Evolutionary conservation across 306 rosid species (phyloP).

Genomic region (Rubus idaeus): DNA sequence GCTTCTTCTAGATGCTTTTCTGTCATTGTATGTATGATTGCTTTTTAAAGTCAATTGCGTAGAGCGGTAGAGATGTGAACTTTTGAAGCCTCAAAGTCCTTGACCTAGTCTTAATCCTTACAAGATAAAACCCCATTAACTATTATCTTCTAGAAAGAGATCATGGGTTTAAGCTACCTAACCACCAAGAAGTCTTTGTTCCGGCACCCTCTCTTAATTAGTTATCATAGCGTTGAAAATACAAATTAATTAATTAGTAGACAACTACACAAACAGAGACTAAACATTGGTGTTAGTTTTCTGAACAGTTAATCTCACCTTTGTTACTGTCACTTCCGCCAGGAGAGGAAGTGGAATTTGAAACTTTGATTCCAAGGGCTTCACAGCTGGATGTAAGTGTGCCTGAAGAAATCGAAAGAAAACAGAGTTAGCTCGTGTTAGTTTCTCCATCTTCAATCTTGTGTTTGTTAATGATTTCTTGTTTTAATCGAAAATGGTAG

Average conservation of each 20-base stretch:
- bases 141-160: background rate
- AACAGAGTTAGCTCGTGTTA: background rate
- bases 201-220: background rate
- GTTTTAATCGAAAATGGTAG: background rate
- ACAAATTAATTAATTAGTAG: background rate
- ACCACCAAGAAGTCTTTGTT: background rate
- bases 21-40: too few species aligned
- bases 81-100: constrained; percentile 6
- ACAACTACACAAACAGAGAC: background rate
- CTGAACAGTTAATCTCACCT: constrained; percentile 38
- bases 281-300: background rate
- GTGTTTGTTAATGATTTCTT: background rate
- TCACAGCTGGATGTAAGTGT: constrained; percentile 73
- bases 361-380: constrained; percentile 68
- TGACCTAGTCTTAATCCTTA: constrained; percentile 4
- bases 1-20: background rate
- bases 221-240: background rate
- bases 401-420: constrained; percentile 38
- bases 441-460: background rate
- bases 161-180: constrained; percentile 19
- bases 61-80: constrained; percentile 1
- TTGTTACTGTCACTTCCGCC: constrained; percentile 1
- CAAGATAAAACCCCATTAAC: background rate
- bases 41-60: constrained; percentile 19
- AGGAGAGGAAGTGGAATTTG: constrained; percentile 28